Percentiles rank a stretch among this genome's conserved stretches.
Evolutionary conservation across 164 flowering plant genomes (phyloP).

Genomic region (Chimonanthus salicifolius): DNA sequence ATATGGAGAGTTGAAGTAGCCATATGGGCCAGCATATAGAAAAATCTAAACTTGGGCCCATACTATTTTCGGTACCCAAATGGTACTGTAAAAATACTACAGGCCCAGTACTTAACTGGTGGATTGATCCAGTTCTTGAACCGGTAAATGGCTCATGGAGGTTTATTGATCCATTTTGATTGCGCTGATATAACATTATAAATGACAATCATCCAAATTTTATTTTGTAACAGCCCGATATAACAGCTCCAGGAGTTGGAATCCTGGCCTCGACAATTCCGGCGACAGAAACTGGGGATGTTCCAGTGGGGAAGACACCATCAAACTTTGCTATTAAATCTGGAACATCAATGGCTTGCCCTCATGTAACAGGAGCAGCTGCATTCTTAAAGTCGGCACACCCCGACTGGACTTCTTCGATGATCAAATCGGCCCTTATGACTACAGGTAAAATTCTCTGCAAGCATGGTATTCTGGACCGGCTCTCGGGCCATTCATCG

Average conservation of each 20-base stretch:
- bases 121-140: too few species aligned
- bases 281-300: slow-evolving; percentile 20
- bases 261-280: slow-evolving; percentile 59
- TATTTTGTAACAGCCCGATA: slow-evolving; percentile 51
- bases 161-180: too few species aligned
- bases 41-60: too few species aligned
- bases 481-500: not conserved
- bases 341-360: slow-evolving; percentile 96
- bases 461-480: not conserved
- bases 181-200: too few species aligned
- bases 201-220: too few species aligned
- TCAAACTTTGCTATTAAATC: slow-evolving; percentile 45
- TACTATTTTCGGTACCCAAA: too few species aligned
- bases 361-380: slow-evolving; percentile 76
- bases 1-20: too few species aligned
- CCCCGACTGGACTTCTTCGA: slow-evolving; percentile 56
- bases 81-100: too few species aligned
- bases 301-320: slow-evolving; percentile 33
- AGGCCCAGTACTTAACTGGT: too few species aligned
- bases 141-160: too few species aligned
- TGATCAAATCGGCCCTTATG: slow-evolving; percentile 82
- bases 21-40: too few species aligned
- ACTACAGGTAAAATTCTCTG: slow-evolving; percentile 53
- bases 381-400: slow-evolving; percentile 59
- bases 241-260: slow-evolving; percentile 72